These are phyloP conservation scores for Ophiostoma novo-ulmi DNA, from an alignment of 2,329 filamentous ascomycete species.

Conservation along the genomic window DNA sequence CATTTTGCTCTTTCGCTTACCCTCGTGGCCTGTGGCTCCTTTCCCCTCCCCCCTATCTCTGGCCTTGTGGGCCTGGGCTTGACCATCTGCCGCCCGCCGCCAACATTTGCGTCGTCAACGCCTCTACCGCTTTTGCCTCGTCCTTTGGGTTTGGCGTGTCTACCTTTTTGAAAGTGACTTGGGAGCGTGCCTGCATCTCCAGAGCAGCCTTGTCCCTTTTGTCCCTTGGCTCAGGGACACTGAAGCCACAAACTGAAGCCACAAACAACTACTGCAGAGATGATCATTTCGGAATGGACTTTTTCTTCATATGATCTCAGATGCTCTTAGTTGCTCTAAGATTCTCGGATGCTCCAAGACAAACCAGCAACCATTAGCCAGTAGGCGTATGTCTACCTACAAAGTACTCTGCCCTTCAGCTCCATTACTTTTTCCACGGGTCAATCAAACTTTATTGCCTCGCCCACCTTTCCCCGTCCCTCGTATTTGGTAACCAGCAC, in stretches of 20 bases:
- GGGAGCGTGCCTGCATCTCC: background rate
- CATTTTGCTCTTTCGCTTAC: background rate
- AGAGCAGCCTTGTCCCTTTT: background rate
- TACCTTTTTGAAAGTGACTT: background rate
- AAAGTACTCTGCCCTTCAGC: background rate
- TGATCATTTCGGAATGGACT: background rate
- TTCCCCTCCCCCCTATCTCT: background rate
- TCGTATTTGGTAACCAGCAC: constrained; percentile 9
- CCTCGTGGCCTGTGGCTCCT: constrained; percentile 11
- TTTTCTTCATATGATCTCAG: background rate
- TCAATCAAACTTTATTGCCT: constrained; percentile 9
- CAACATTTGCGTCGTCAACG: constrained; percentile 7
- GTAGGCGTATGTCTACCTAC: background rate
- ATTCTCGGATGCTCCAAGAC: background rate
- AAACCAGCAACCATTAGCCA: background rate
- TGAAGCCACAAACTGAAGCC: background rate
- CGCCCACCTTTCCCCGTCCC: background rate
- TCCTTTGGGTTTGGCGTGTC: constrained; percentile 4
- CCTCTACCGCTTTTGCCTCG: constrained; percentile 1
- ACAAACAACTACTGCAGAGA: background rate
- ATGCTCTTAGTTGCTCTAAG: background rate
- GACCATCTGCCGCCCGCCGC: constrained; percentile 10
- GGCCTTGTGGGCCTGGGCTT: constrained; percentile 7
- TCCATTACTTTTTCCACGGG: background rate
- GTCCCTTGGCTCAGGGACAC: background rate